Evolutionary conservation across 768 basidiomycete species (phyloP), one percentile per base, ranked within the genome.

Genomic region (Mycena filopes): DNA sequence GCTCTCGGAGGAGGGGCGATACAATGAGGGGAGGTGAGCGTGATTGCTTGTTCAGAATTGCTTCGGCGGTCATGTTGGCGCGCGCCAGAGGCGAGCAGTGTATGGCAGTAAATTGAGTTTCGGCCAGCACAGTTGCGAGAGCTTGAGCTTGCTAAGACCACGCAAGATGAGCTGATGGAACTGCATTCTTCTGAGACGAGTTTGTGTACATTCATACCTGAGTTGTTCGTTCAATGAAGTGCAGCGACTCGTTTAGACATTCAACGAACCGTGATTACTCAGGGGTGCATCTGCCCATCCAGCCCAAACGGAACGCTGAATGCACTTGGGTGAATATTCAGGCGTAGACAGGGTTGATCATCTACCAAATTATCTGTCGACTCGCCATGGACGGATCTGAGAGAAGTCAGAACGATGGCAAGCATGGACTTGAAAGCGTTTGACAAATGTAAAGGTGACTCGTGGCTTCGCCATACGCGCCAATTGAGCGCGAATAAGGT

Each of bases 371-470:
- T 94, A 68, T 94, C 92, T 36, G 84, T 86, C 10, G 92, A 92
- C 71, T 94, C 90, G 29, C 87, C 92, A 73, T 94, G 92, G 56
- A n/a, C 92, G 82, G 68, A 93, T 81, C 91, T 93, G 51, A 26
- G 20, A 31, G 26, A 29, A 51, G 18, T 45, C 26, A 29, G 25
- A 43, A 63, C 38, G 10, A 25, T 20, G 11, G 7, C 23, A 13
- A 15, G 21, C 16, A 23, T 25, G 29, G 58, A 18, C 13, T 26
- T 54, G 50, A 21, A 36, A 11, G 36, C 23, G 25, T 56, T 80
- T 73, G 61, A 83, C 84, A 66, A 85, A 77, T n/a, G 80, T 78
- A 57, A 85, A 80, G 26, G 72, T 75, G 64, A 82, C 78, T 75
- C 77, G 77, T 33, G 25, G 50, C 42, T 15, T 50, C 25, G 58